Conservation (phyloP, 2,329 filamentous ascomycete species). For the Lecanicillium sp. region DNA sequence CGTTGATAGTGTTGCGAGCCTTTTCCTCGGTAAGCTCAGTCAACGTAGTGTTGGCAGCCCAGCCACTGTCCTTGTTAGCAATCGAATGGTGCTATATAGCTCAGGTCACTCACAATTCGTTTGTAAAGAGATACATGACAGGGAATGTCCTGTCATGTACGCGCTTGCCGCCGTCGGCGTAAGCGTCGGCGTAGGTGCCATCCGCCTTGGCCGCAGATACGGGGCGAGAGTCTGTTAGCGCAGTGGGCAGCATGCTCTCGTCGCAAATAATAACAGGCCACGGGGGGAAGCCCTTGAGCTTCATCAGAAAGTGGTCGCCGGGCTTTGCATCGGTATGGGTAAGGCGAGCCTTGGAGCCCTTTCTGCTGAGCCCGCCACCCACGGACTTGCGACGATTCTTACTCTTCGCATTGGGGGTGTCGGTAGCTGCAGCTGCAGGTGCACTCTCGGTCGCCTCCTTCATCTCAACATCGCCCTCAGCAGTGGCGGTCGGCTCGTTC, state of each 20-base stretch:
- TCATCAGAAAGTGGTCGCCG: constrained; percentile 86
- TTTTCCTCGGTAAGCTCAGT: constrained; percentile 69
- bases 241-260: constrained; percentile 84
- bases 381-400: constrained; percentile 66
- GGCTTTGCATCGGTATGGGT: constrained; percentile 75
- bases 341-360: constrained; percentile 69
- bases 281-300: constrained; percentile 87
- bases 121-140: constrained; percentile 90
- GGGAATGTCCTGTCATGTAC: constrained; percentile 81
- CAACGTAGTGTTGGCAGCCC: constrained; percentile 82
- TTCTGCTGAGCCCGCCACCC: constrained; percentile 69
- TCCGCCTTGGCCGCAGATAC: constrained; percentile 77
- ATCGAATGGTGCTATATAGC: background rate
- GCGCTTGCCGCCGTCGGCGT: constrained; percentile 80
- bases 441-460: constrained; percentile 29
- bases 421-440: constrained; percentile 25
- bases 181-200: constrained; percentile 82
- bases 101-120: constrained; percentile 78
- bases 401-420: constrained; percentile 34
- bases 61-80: constrained; percentile 55
- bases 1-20: constrained; percentile 60
- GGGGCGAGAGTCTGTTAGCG: constrained; percentile 70
- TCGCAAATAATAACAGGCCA: constrained; percentile 95
- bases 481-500: constrained; percentile 26
- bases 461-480: constrained; percentile 51